Conservation (phyloP, 2,329 filamentous ascomycete genomes). For the Fusarium sp. region DNA sequence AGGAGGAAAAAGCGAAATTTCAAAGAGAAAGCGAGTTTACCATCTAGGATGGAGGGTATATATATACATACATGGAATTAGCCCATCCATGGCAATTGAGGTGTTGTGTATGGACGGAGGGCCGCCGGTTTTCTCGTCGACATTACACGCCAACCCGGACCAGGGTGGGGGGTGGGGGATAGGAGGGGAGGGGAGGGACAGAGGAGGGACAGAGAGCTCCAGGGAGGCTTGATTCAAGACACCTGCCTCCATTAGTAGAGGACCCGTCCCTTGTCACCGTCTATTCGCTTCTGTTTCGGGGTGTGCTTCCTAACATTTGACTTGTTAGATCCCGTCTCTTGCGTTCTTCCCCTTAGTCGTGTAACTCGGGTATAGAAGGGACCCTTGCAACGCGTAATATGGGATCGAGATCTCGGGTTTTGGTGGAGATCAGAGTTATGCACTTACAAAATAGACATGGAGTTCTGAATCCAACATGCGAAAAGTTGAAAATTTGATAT, state of each 20-base stretch:
- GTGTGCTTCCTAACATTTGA: background rate
- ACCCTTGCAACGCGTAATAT: slow-evolving; percentile 31
- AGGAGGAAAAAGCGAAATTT: slow-evolving; percentile 30
- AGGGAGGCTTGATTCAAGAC: slow-evolving; percentile 23
- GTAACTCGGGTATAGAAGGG: background rate
- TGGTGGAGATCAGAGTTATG: slow-evolving; percentile 36
- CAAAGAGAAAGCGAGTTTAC: slow-evolving; percentile 23
- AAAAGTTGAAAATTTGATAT: slow-evolving; percentile 30
- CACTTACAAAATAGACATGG: slow-evolving; percentile 26
- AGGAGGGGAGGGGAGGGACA: slow-evolving; percentile 10
- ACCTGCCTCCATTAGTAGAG: slow-evolving; percentile 3
- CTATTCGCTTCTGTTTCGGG: slow-evolving; percentile 6
- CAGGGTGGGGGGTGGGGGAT: slow-evolving; percentile 5
- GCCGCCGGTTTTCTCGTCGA: slow-evolving; percentile 28
- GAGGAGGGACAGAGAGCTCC: slow-evolving; percentile 29
- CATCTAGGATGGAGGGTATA: slow-evolving; percentile 26
- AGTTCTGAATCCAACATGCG: slow-evolving; percentile 27
- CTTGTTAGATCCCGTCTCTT: background rate
- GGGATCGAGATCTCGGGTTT: slow-evolving; percentile 35
- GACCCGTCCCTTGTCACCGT: slow-evolving; percentile 28
- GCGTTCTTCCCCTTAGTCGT: slow-evolving; percentile 7
- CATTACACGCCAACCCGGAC: too few species aligned
- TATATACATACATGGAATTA: slow-evolving; percentile 34
- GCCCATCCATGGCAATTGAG: background rate
- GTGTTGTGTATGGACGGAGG: slow-evolving; percentile 30